These are phyloP conservation scores for Exophiala viscosa DNA, from an alignment of 2,329 filamentous ascomycete species.

Conservation along the genomic window DNA sequence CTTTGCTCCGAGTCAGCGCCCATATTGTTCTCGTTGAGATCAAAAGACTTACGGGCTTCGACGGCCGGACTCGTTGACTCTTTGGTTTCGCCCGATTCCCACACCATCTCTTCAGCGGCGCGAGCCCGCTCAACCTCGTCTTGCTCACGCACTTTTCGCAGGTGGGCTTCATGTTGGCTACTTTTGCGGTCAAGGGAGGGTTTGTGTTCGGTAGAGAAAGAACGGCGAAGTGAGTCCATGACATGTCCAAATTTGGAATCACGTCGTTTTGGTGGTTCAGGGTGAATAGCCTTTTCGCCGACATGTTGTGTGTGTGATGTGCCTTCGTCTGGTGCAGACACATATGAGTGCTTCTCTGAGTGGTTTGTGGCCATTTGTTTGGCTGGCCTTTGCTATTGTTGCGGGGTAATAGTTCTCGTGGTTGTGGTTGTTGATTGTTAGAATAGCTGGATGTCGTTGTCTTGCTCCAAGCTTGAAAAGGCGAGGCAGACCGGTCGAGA, in stretches of 20 bases:
- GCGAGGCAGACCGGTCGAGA: not conserved
- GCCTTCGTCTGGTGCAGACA: slow-evolving; percentile 1
- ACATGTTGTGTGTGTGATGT: not conserved
- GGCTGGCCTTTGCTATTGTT: slow-evolving; percentile 8
- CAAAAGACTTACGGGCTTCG: slow-evolving; percentile 13
- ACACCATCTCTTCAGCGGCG: slow-evolving; percentile 4
- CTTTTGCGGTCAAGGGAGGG: slow-evolving; percentile 2
- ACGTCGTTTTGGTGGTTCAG: not conserved
- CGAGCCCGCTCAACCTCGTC: slow-evolving; percentile 3
- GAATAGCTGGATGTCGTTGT: not conserved
- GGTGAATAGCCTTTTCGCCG: slow-evolving; percentile 2
- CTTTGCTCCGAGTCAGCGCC: slow-evolving; percentile 16
- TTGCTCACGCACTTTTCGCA: slow-evolving; percentile 3
- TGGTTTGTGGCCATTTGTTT: slow-evolving; percentile 7
- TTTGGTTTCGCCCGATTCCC: slow-evolving; percentile 4
- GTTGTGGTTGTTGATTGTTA: not conserved
- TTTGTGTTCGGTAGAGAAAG: slow-evolving; percentile 18
- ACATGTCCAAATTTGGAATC: slow-evolving; percentile 17
- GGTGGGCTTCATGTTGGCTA: slow-evolving; percentile 2
- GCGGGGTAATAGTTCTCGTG: not conserved
- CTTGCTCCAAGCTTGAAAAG: not conserved
- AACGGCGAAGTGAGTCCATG: slow-evolving; percentile 16
- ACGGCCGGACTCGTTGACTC: slow-evolving; percentile 18
- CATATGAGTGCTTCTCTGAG: not conserved
- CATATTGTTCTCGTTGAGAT: slow-evolving; percentile 24